phyloP scores from a whole-genome alignment of 208 protist genomes.

The Crithidia expoeki region DNA sequence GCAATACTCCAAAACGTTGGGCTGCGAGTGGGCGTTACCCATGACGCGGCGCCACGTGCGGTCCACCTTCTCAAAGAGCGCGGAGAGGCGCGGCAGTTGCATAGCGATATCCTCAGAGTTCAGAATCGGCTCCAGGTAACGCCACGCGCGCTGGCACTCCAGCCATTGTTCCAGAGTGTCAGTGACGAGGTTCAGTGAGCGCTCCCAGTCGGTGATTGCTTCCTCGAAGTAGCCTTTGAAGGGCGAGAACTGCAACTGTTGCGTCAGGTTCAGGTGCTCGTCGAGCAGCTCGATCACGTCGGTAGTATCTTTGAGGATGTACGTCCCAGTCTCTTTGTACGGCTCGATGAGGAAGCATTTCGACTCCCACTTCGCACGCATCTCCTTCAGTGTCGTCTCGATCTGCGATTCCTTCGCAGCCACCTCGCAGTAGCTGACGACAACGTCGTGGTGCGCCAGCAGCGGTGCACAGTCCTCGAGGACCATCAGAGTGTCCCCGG shows the following conservation, averaged over 20 bases:
- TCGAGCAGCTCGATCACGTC: constrained; percentile 95
- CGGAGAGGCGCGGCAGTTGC: constrained; percentile 94
- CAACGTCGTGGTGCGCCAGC: constrained; percentile 82
- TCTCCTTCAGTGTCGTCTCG: constrained; percentile 95
- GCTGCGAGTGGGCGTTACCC: constrained; percentile 80
- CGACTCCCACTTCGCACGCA: constrained; percentile 95
- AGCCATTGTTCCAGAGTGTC: constrained; percentile 98
- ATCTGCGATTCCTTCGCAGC: constrained; percentile 97
- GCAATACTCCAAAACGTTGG: constrained; percentile 94
- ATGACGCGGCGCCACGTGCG: constrained; percentile 95
- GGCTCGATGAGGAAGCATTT: constrained; percentile 91
- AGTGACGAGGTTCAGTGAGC: constrained; percentile 91
- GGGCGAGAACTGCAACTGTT: constrained; percentile 96
- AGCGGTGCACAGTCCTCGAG: constrained; percentile 86
- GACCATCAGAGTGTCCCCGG: constrained; percentile 88
- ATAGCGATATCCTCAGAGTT: constrained; percentile 95
- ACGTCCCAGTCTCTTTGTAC: constrained; percentile 95
- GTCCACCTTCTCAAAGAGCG: constrained; percentile 96
- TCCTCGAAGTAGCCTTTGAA: constrained; percentile 97
- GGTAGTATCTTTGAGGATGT: constrained; percentile 91
- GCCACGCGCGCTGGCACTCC: constrained; percentile 95
- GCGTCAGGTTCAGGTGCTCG: constrained; percentile 96
- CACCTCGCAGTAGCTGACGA: constrained; percentile 94
- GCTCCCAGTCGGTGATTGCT: constrained; percentile 94
- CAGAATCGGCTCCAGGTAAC: constrained; percentile 98